A percentile compares a stretch with the other conserved stretches of the same genome.
phyloP scores from a whole-genome alignment of 768 basidiomycete genomes.

The Rhodosporidiobolus odoratus region DNA sequence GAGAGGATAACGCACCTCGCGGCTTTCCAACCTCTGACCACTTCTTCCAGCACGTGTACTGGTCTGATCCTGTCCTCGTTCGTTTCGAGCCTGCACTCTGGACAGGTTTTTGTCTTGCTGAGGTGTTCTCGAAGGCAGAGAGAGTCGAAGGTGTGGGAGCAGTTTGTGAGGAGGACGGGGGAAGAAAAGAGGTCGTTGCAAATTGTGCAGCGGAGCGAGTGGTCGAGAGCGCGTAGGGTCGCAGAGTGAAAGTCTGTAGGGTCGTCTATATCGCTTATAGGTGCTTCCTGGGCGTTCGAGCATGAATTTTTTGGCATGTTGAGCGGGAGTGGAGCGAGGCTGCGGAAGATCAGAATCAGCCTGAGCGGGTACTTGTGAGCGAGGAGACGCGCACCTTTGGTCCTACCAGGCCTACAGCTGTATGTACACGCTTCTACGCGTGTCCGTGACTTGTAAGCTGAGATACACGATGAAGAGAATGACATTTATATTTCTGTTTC shows the following conservation, averaged over 20 bases:
- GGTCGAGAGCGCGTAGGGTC: conserved; percentile 14
- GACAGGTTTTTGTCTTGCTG: conserved; percentile 4
- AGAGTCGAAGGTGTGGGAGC: conserved; percentile 35
- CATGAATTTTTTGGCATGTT: neutral
- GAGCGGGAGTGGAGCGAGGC: neutral
- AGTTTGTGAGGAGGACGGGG: conserved; percentile 24
- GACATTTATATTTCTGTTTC: no score
- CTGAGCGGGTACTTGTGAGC: neutral
- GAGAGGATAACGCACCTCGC: conserved; percentile 35
- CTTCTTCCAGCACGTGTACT: conserved; percentile 9
- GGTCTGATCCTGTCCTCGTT: conserved; percentile 14
- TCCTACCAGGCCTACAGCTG: no score
- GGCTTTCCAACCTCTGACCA: conserved; percentile 43
- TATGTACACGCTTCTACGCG: no score
- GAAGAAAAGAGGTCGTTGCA: conserved; percentile 18
- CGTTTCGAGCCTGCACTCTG: neutral
- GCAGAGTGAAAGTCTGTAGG: conserved; percentile 12
- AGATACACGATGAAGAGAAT: no score
- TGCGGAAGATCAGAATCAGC: neutral
- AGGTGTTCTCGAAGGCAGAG: conserved; percentile 26
- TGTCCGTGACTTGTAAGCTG: no score
- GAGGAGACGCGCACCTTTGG: neutral
- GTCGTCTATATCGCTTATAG: neutral
- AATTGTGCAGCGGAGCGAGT: conserved; percentile 25
- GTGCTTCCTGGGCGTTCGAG: neutral